Base-by-base conservation (phyloP, 495 filamentous ascomycete species). In the Peziza echinospora region DNA sequence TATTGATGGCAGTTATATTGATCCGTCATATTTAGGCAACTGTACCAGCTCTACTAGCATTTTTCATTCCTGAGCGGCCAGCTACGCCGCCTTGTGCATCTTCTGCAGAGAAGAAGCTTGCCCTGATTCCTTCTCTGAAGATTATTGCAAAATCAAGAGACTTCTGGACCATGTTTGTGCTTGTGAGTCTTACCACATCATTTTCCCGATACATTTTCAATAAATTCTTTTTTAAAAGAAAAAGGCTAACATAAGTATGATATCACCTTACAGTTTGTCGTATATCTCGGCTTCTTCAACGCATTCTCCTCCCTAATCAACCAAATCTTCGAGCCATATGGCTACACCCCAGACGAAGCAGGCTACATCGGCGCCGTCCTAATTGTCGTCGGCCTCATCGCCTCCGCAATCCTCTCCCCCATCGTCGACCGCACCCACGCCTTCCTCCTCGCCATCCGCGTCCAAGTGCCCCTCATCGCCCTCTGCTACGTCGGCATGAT, bases 281-380 rank as follows among this genome's bases (percentile, higher is more conserved):
- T 86, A 58, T 93, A 87, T 64, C 82, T 94, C 50, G 82, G 77
- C 39, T 78, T 86, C 67, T 97, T 97, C 72, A 94, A 93, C 68
- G 77, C 77, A 60, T 63, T 84, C 55, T 91, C 86, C 42, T 80
- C 82, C 11, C 74, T 96, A 4, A 67, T 96, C 1, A 91, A 85
- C 67, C 85, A 93, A 58, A 80, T 96, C 61, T 72, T 96, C 47
- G 63, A 71, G 6, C 89, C 89, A 0, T 81, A 92, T 65, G 73
- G 69, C 51, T 93, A 77, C 70, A 70, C 64, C 45, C 80, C 86
- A 59, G 76, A 76, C 39, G 70, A 93, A 34, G 81, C 87, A 30
- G 89, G 89, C 44, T 82, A 94, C 60, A 80, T 80, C 10, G 89
- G 89, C 50, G 89, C 80, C 1, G 60, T 91, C 22, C 70, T 96